Conservation (phyloP, 2,329 filamentous ascomycete genomes). For the Aspergillus pseudoviridinutans region DNA sequence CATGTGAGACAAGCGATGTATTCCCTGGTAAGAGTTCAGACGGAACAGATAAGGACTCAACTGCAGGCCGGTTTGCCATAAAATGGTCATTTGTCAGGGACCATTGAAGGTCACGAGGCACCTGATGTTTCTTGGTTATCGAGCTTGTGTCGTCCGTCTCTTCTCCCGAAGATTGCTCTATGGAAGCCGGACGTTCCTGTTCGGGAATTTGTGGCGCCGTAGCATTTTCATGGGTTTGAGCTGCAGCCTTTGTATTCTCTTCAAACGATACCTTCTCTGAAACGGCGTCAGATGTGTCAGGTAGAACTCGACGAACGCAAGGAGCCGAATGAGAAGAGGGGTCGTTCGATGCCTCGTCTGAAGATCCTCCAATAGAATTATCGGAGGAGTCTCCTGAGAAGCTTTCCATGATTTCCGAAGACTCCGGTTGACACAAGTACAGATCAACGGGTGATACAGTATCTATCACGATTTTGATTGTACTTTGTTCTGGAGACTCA, state of each 20-base stretch:
- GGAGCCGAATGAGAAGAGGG: not conserved
- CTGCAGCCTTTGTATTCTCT: not conserved
- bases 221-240: not conserved
- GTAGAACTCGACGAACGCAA: not conserved
- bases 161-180: not conserved
- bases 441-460: not conserved
- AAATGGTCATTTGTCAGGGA: not conserved
- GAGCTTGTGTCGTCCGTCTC: not conserved
- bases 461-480: not conserved
- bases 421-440: not conserved
- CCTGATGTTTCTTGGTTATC: not conserved
- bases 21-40: not conserved
- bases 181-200: not conserved
- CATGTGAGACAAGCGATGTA: not conserved
- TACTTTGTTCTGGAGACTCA: not conserved
- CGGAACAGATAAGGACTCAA: not conserved
- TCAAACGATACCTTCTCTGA: not conserved
- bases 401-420: not conserved
- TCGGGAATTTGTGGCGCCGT: not conserved
- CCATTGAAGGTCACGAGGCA: not conserved
- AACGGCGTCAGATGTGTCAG: not conserved
- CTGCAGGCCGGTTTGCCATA: not conserved
- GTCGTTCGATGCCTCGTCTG: not conserved
- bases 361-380: not conserved
- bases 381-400: not conserved